Evolutionary conservation across 495 filamentous ascomycete species (phyloP).

Genomic region (Pseudevernia furfuracea): DNA sequence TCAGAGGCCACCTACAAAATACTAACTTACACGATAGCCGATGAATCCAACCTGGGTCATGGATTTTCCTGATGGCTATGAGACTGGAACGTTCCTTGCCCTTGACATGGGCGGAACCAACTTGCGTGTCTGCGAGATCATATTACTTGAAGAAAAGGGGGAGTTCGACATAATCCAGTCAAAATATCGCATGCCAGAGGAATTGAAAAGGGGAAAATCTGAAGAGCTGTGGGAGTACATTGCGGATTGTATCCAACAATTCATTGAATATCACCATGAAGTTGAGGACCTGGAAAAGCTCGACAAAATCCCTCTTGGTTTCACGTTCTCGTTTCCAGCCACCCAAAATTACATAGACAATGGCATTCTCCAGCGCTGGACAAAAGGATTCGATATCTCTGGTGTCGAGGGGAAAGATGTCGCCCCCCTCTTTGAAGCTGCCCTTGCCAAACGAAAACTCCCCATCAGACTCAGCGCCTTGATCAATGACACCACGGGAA

Average conservation of each 20-base stretch:
- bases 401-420: conserved; percentile 94
- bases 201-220: conserved; percentile 80
- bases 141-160: conserved; percentile 79
- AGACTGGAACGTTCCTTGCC: conserved; percentile 85
- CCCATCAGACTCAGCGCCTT: conserved; percentile 90
- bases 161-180: conserved; percentile 99
- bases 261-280: conserved; percentile 84
- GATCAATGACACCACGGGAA: conserved; percentile 97
- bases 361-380: conserved; percentile 93
- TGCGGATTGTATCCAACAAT: conserved; percentile 93
- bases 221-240: conserved; percentile 98
- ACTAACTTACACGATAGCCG: conserved; percentile 48
- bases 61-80: conserved; percentile 80
- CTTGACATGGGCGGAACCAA: conserved; percentile 99
- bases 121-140: conserved; percentile 94
- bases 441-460: conserved; percentile 70
- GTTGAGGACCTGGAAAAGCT: conserved; percentile 52
- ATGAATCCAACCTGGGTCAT: conserved; percentile 99
- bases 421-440: conserved; percentile 83
- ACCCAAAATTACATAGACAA: conserved; percentile 96
- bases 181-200: conserved; percentile 95
- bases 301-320: conserved; percentile 73
- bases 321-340: conserved; percentile 97
- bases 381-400: conserved; percentile 96
- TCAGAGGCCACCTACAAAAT: conserved; percentile 9